Evolutionary conservation across 139 green algal species (phyloP), one percentile per base, ranked within the genome.

Genomic region (Chlamydomonas schloesseri): DNA sequence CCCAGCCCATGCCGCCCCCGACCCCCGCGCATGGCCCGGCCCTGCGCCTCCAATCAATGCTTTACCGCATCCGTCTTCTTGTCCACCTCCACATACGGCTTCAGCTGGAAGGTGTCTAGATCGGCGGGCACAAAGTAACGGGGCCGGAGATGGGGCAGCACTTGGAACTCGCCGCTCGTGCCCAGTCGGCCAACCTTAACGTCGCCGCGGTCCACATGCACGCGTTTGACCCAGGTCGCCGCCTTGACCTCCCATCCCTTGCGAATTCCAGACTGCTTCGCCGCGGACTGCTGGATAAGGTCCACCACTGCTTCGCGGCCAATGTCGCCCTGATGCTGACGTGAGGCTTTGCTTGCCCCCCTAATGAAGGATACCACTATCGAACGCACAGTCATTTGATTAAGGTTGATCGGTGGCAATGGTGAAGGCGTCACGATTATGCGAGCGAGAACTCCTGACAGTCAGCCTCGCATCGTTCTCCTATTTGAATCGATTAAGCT

Each of bases 201-300:
- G 33, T 91, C 80, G 57, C 88, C 88, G 10, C 88, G 74, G 81
- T 88, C 81, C 23, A 91, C 62, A 71, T 91, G 88, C 46, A 83
- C 60, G 75, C 88, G 88, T 82, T 91, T 91, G 2, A 91, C 82
- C 82, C 82, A 91, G 31, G 23, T 60, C 0, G 88, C 88, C 31
- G 88, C 88, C 60, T 86, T 87, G 42, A 91, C 88, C 46, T 91
- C 58, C 88, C 88, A 91, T 37, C 75, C 88, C 47, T 82, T 75
- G 2, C 88, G 46, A 28, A 77, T 13, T 36, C 83, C 83, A 4
- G 20, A 18, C 11, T 70, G 36, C 14, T 71, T 78, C 13, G 53
- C 69, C 47, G 81, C 69, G 18, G 23, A 15, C 15, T 87, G 20
- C 36, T 79, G 81, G 65, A 87, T 87, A 13, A 87, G 68, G 23